These are phyloP conservation scores for Houttuynia cordata DNA, from an alignment of 164 flowering plant species.

Conservation along the genomic window DNA sequence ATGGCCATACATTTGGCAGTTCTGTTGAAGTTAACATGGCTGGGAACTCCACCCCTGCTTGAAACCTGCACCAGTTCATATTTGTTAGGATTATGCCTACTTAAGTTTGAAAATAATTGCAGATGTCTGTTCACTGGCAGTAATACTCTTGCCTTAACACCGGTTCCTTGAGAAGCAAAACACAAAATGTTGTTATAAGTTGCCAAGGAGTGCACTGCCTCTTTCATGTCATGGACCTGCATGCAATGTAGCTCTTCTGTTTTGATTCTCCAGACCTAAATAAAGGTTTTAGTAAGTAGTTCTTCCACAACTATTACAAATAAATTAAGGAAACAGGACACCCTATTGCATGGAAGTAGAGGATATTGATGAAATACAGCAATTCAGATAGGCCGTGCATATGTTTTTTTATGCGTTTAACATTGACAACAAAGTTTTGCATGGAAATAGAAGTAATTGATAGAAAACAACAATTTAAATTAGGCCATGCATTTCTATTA, in stretches of 20 bases:
- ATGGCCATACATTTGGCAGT: constrained; percentile 45
- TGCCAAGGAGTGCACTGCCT: constrained; percentile 30
- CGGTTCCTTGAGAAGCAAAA: constrained; percentile 57
- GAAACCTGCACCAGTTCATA: constrained; percentile 30
- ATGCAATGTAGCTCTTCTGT: constrained; percentile 45
- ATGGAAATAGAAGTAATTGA: too few species aligned
- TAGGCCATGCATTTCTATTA: too few species aligned
- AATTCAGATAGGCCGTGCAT: too few species aligned
- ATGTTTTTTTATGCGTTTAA: too few species aligned
- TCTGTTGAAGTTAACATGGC: constrained; percentile 51
- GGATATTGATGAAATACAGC: too few species aligned
- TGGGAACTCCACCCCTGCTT: constrained; percentile 47
- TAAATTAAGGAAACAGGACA: neutral
- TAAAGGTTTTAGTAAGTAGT: neutral
- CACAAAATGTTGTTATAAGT: constrained; percentile 37
- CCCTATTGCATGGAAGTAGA: too few species aligned
- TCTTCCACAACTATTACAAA: too few species aligned
- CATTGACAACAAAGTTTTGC: too few species aligned
- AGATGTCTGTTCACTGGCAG: neutral
- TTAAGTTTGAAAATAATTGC: too few species aligned
- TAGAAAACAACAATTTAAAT: too few species aligned
- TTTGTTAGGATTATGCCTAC: neutral
- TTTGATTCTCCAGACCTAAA: constrained; percentile 61
- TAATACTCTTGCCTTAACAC: constrained; percentile 36
- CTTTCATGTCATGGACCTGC: constrained; percentile 61